Conservation (phyloP, 768 basidiomycete species). For the Boletus huronensis region DNA sequence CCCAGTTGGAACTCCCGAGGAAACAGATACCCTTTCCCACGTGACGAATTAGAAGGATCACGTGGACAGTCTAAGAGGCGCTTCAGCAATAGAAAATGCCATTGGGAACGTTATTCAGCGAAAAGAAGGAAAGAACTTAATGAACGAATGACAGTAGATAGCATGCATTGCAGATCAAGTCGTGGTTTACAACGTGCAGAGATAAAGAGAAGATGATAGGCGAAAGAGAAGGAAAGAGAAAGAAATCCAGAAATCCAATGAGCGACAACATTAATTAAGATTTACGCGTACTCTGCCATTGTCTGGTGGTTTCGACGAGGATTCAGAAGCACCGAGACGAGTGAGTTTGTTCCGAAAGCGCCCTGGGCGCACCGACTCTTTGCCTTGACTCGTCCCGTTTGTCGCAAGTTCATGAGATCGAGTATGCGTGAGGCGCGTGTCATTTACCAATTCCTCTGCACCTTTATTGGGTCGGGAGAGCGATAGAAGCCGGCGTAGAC, state of each 20-base stretch:
- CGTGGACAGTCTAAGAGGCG: slow-evolving; percentile 16
- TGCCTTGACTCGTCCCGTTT: slow-evolving; percentile 19
- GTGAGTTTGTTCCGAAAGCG: slow-evolving; percentile 30
- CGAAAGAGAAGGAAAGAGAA: not conserved
- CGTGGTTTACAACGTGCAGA: slow-evolving; percentile 27
- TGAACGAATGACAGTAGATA: slow-evolving; percentile 13
- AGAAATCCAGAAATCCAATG: slow-evolving; percentile 12
- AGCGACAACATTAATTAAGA: slow-evolving; percentile 28
- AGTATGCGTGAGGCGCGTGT: slow-evolving; percentile 22
- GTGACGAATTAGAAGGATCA: slow-evolving; percentile 21
- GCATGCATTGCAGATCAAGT: slow-evolving; percentile 22
- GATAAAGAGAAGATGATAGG: slow-evolving; percentile 14
- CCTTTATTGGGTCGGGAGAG: slow-evolving; percentile 32
- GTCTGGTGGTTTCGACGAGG: slow-evolving; percentile 30
- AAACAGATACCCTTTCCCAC: slow-evolving; percentile 14
- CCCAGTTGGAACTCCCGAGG: slow-evolving; percentile 2
- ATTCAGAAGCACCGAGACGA: slow-evolving; percentile 28
- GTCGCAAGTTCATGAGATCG: slow-evolving; percentile 28
- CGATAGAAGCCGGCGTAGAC: slow-evolving; percentile 32
- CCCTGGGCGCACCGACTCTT: slow-evolving; percentile 21
- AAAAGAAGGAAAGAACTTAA: slow-evolving; percentile 6
- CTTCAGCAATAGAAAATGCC: not conserved
- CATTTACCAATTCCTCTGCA: slow-evolving; percentile 25
- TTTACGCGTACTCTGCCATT: slow-evolving; percentile 36
- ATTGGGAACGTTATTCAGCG: slow-evolving; percentile 3